phyloP scores from a whole-genome alignment of 352 stramenopile genomes.

The Phytophthora hybrid region DNA sequence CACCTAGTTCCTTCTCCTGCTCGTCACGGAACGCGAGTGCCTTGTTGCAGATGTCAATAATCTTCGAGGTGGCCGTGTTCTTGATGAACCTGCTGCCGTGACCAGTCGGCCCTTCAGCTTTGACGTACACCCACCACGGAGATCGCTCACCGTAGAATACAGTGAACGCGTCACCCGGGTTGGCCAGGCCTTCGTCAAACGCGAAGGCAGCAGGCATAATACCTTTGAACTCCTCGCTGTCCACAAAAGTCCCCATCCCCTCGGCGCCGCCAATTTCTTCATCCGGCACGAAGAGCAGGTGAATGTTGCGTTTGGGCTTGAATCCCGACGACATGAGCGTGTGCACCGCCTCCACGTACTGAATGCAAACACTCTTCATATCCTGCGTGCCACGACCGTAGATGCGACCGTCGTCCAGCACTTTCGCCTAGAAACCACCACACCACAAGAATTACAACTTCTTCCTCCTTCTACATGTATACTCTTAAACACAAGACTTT shows the following conservation, averaged over 20 bases:
- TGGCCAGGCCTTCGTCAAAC: constrained; percentile 96
- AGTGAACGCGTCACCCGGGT: constrained; percentile 89
- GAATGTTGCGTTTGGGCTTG: constrained; percentile 86
- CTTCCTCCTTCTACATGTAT: not conserved
- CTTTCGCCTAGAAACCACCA: constrained; percentile 58
- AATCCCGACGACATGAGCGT: constrained; percentile 73
- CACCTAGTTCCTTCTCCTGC: constrained; percentile 87
- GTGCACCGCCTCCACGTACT: constrained; percentile 94
- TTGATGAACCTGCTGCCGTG: constrained; percentile 96
- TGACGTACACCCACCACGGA: constrained; percentile 94
- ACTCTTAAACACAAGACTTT: no score
- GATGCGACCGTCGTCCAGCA: constrained; percentile 92
- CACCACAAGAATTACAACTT: not conserved
- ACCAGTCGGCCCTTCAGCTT: constrained; percentile 72
- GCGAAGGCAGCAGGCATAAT: constrained; percentile 90
- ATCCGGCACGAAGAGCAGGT: constrained; percentile 94
- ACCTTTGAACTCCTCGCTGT: constrained; percentile 82
- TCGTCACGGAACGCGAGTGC: constrained; percentile 88
- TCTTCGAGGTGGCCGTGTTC: constrained; percentile 94
- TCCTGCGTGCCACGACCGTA: constrained; percentile 95
- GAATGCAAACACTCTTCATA: constrained; percentile 97
- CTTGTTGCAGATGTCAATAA: constrained; percentile 91
- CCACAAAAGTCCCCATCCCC: constrained; percentile 94
- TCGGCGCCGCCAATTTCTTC: constrained; percentile 93
- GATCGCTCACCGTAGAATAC: constrained; percentile 97